Evolutionary conservation across 106 monocot species (phyloP).

Genomic region (Dendrobium officinale): DNA sequence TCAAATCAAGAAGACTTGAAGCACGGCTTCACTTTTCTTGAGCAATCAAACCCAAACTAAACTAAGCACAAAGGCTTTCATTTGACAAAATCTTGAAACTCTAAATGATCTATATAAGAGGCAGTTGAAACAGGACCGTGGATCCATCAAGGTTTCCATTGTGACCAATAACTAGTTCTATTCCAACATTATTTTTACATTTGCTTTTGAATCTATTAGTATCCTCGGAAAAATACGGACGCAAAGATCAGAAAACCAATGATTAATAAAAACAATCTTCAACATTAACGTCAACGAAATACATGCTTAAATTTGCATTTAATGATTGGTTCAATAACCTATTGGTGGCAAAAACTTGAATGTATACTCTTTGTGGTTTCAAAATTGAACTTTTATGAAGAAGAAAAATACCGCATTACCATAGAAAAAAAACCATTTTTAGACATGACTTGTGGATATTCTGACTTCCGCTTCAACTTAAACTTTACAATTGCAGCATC

Average conservation of each 20-base stretch:
- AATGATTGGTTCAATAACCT: neutral
- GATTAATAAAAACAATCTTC: neutral
- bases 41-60: no score
- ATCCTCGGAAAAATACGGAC: neutral
- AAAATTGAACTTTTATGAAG: neutral
- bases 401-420: conserved; percentile 21
- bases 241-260: neutral
- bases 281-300: neutral
- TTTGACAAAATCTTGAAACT: neutral
- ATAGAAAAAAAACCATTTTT: conserved; percentile 77
- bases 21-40: no score
- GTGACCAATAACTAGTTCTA: no score
- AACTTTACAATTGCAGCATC: conserved; percentile 87
- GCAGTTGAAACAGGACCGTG: neutral
- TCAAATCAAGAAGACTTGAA: no score
- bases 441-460: conserved; percentile 65
- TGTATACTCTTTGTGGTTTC: neutral
- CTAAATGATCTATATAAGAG: neutral
- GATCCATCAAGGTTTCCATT: no score
- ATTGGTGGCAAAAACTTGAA: neutral
- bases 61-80: neutral
- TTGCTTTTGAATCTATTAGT: neutral
- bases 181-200: neutral
- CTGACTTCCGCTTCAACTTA: conserved; percentile 44
- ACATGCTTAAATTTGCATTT: neutral